Percentiles rank a stretch among this genome's conserved stretches.
These are phyloP conservation scores for Hemileccinum rubropunctum DNA, from an alignment of 768 basidiomycete genomes.

Conservation along the genomic window DNA sequence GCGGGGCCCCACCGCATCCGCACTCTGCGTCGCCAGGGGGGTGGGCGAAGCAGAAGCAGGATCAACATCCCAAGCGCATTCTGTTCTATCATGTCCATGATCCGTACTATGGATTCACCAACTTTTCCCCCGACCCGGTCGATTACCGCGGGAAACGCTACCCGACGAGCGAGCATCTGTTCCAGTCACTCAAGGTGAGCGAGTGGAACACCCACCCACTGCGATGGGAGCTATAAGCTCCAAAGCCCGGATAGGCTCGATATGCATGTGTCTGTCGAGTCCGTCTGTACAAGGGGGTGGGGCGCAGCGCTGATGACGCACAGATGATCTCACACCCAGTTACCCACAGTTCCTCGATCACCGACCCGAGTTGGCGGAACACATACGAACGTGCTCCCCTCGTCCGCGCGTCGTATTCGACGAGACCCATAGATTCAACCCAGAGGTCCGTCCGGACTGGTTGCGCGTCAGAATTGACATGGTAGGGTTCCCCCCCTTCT, in stretches of 20 bases:
- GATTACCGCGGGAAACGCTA: constrained; percentile 38
- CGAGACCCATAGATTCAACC: constrained; percentile 35
- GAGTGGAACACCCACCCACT: not conserved
- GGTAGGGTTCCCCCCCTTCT: constrained; percentile 16
- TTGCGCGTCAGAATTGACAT: constrained; percentile 33
- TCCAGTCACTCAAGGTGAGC: constrained; percentile 43
- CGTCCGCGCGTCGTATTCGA: constrained; percentile 33
- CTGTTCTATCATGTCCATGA: constrained; percentile 32
- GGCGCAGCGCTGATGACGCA: constrained; percentile 11
- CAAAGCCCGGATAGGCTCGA: not conserved
- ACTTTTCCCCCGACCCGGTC: constrained; percentile 43
- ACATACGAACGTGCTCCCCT: constrained; percentile 34
- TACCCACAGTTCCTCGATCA: constrained; percentile 33
- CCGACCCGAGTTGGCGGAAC: constrained; percentile 34
- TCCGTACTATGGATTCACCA: constrained; percentile 41
- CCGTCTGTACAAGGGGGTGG: constrained; percentile 7
- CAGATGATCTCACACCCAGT: constrained; percentile 13
- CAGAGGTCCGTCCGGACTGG: constrained; percentile 36
- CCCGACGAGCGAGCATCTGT: constrained; percentile 47
- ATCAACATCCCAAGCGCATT: constrained; percentile 24
- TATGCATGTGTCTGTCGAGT: not conserved
- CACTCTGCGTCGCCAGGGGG: constrained; percentile 21
- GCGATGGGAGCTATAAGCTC: not conserved
- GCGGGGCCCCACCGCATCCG: constrained; percentile 12
- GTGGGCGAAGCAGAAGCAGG: constrained; percentile 10